Evolutionary conservation across 176 grass and related monocot genomes (phyloP).

Genomic region (Rhynchospora pubera): DNA sequence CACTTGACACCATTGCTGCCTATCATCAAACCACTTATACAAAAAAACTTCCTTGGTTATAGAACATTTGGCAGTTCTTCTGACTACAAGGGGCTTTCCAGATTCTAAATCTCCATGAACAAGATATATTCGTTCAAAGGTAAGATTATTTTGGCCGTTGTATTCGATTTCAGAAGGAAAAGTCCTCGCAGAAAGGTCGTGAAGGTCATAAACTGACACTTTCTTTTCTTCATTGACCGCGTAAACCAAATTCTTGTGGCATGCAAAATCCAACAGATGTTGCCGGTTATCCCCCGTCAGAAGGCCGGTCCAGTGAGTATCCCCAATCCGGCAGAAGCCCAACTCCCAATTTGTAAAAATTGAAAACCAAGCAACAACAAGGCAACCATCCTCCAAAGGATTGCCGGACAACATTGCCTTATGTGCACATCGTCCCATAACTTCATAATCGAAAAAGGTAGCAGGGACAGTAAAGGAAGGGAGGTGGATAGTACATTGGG

Average conservation of each 20-base stretch:
- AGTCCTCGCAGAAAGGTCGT: neutral
- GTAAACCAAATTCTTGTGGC: neutral
- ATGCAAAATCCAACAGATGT: neutral
- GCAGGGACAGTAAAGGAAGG: neutral
- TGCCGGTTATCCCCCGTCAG: neutral
- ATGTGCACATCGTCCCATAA: too few species aligned
- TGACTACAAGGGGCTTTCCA: neutral
- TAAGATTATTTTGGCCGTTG: neutral
- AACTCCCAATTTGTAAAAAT: neutral
- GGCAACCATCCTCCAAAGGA: neutral
- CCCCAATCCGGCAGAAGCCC: neutral
- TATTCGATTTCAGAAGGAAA: neutral
- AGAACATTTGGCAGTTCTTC: neutral
- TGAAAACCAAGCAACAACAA: neutral
- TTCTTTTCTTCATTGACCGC: neutral
- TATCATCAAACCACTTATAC: neutral
- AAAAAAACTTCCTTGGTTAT: neutral
- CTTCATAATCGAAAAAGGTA: neutral
- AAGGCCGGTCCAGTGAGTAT: neutral
- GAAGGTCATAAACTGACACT: slow-evolving; percentile 4
- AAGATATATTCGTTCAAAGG: neutral
- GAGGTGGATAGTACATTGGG: neutral
- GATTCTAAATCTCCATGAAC: neutral
- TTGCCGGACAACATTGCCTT: neutral
- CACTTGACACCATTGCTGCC: neutral